Percentiles rank a stretch among this genome's conserved stretches.
These are phyloP conservation scores for Tuber borchii DNA, from an alignment of 495 filamentous ascomycete genomes.

Conservation along the genomic window DNA sequence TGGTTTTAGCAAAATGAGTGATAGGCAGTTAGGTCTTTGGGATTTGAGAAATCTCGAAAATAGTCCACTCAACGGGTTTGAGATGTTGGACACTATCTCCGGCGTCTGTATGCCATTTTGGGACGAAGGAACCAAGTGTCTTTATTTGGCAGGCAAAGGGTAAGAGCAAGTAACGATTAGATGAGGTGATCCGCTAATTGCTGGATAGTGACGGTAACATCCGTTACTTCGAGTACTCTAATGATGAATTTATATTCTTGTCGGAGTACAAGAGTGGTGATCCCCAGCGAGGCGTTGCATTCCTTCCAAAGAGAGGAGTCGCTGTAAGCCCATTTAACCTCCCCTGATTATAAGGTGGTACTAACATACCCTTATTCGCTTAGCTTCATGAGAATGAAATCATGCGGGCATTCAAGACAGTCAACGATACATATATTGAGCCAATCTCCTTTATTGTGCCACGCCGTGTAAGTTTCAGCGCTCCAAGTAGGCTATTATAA, in stretches of 20 bases:
- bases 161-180: conserved; percentile 43
- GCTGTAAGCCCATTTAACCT: conserved; percentile 53
- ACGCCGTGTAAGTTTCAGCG: conserved; percentile 45
- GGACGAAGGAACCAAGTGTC: conserved; percentile 88
- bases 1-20: conserved; percentile 96
- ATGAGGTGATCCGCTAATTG: conserved; percentile 24
- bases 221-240: conserved; percentile 92
- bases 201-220: conserved; percentile 83
- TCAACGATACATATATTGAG: conserved; percentile 89
- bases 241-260: conserved; percentile 94
- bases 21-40: conserved; percentile 92
- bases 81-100: conserved; percentile 83
- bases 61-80: conserved; percentile 75
- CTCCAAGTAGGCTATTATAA: not conserved
- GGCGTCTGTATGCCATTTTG: conserved; percentile 99
- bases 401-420: conserved; percentile 91
- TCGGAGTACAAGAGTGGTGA: conserved; percentile 93
- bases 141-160: conserved; percentile 96
- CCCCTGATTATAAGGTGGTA: not conserved
- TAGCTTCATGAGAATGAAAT: conserved; percentile 91
- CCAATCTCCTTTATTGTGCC: conserved; percentile 97
- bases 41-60: conserved; percentile 72
- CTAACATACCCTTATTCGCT: conserved; percentile 9
- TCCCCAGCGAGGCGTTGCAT: conserved; percentile 89
- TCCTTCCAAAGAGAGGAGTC: conserved; percentile 89